These are phyloP conservation scores for Pseudocercospora cruenta DNA, from an alignment of 2,329 filamentous ascomycete species.

Conservation along the genomic window DNA sequence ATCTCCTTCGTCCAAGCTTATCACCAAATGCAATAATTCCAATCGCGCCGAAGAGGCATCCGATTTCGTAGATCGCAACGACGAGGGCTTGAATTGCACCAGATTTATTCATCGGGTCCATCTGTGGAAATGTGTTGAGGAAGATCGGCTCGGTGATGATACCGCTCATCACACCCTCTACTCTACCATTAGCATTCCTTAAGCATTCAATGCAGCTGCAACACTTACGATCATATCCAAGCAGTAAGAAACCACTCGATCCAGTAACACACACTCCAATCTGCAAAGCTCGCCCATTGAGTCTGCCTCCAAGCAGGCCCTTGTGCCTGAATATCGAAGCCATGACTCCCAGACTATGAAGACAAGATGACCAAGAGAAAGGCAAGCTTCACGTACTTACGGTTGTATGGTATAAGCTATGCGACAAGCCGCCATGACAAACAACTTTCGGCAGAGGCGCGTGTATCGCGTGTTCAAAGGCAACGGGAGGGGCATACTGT, in stretches of 20 bases:
- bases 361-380: too few species aligned
- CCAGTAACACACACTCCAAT: slow-evolving; percentile 25
- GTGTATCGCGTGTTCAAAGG: too few species aligned
- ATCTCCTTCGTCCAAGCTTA: slow-evolving; percentile 58
- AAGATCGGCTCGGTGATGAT: slow-evolving; percentile 48
- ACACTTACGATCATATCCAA: slow-evolving; percentile 26
- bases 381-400: too few species aligned
- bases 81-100: slow-evolving; percentile 37
- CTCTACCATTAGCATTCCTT: too few species aligned
- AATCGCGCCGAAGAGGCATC: slow-evolving; percentile 43
- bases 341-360: slow-evolving; percentile 5
- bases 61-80: slow-evolving; percentile 40
- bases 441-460: too few species aligned
- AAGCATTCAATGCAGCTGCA: too few species aligned
- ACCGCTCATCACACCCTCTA: slow-evolving; percentile 46
- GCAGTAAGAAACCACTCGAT: slow-evolving; percentile 22
- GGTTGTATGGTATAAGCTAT: too few species aligned
- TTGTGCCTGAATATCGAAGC: slow-evolving; percentile 22
- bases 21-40: slow-evolving; percentile 56
- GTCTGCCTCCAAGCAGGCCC: slow-evolving; percentile 22
- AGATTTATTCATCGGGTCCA: slow-evolving; percentile 36
- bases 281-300: slow-evolving; percentile 19
- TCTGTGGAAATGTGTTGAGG: slow-evolving; percentile 44
- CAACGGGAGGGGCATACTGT: too few species aligned
- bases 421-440: too few species aligned